Evolutionary conservation across 2,329 filamentous ascomycete species (phyloP).

Genomic region (Colletotrichum lindemuthianum): DNA sequence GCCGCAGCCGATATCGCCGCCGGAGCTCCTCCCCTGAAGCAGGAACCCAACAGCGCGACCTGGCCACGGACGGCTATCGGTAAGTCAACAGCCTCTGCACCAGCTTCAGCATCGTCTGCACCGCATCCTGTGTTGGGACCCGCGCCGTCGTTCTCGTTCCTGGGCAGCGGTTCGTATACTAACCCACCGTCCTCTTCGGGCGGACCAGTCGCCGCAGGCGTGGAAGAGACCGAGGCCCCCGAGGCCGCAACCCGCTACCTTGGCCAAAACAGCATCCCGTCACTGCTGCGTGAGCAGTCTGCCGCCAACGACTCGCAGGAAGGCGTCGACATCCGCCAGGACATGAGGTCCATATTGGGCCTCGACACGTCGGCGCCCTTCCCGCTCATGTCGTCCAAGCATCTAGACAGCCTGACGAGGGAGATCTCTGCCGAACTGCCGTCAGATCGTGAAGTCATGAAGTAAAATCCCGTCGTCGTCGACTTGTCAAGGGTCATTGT

Average conservation of each 20-base stretch:
- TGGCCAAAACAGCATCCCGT: slow-evolving; percentile 74
- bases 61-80: slow-evolving; percentile 54
- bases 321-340: slow-evolving; percentile 67
- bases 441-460: slow-evolving; percentile 73
- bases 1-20: slow-evolving; percentile 48
- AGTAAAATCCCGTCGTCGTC: slow-evolving; percentile 55
- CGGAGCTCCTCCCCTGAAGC: slow-evolving; percentile 36
- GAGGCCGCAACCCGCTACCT: slow-evolving; percentile 67
- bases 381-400: slow-evolving; percentile 72
- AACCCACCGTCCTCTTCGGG: slow-evolving; percentile 21
- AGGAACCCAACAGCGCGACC: slow-evolving; percentile 51
- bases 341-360: slow-evolving; percentile 73
- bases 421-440: slow-evolving; percentile 72
- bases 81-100: slow-evolving; percentile 36
- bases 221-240: slow-evolving; percentile 64
- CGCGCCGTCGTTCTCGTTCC: slow-evolving; percentile 23
- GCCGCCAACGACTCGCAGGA: slow-evolving; percentile 62
- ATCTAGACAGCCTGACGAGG: slow-evolving; percentile 67
- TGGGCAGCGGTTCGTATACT: slow-evolving; percentile 31
- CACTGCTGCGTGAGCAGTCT: slow-evolving; percentile 70
- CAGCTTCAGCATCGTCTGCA: slow-evolving; percentile 16
- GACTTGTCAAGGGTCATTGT: neutral
- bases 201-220: slow-evolving; percentile 46
- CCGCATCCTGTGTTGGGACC: slow-evolving; percentile 15
- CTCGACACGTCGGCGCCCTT: slow-evolving; percentile 74